Conservation (phyloP, 2,329 filamentous ascomycete genomes). For the Phialophora verrucosa region DNA sequence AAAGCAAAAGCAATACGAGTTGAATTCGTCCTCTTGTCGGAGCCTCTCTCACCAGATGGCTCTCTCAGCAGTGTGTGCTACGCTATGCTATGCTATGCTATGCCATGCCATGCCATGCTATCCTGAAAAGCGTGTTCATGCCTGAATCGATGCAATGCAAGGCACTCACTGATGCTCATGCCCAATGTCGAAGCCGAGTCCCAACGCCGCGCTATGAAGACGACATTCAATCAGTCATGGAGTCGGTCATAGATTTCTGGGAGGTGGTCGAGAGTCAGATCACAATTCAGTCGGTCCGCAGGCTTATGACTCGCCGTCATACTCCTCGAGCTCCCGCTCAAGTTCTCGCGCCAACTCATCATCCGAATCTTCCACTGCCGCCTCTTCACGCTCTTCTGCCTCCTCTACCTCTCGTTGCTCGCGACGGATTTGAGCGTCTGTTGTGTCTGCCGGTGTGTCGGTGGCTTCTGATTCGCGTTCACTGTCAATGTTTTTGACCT, state of each 20-base stretch:
- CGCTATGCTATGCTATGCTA: neutral
- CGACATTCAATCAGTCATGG: constrained; percentile 7
- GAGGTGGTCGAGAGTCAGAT: neutral
- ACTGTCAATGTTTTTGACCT: constrained; percentile 30
- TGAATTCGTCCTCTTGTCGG: neutral
- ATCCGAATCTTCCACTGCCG: constrained; percentile 50
- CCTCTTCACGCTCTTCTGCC: constrained; percentile 41
- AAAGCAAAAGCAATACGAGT: neutral
- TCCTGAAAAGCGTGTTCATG: constrained; percentile 5
- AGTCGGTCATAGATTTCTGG: neutral
- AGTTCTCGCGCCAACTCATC: constrained; percentile 61
- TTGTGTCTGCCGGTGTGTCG: constrained; percentile 19
- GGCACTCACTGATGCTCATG: constrained; percentile 12
- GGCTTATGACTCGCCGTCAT: constrained; percentile 11
- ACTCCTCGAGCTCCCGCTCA: constrained; percentile 63
- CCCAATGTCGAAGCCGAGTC: constrained; percentile 11
- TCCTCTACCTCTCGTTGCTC: constrained; percentile 43
- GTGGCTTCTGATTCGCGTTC: constrained; percentile 23
- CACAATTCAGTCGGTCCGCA: neutral
- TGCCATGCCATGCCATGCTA: neutral
- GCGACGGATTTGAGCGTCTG: constrained; percentile 40
- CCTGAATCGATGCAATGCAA: neutral
- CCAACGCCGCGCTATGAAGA: constrained; percentile 28
- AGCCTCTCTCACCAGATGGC: neutral
- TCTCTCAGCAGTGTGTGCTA: neutral